These are phyloP conservation scores for Hemisphaericaspora xylanilytica DNA, from an alignment of 1,139 yeast genomes.

Conservation along the genomic window DNA sequence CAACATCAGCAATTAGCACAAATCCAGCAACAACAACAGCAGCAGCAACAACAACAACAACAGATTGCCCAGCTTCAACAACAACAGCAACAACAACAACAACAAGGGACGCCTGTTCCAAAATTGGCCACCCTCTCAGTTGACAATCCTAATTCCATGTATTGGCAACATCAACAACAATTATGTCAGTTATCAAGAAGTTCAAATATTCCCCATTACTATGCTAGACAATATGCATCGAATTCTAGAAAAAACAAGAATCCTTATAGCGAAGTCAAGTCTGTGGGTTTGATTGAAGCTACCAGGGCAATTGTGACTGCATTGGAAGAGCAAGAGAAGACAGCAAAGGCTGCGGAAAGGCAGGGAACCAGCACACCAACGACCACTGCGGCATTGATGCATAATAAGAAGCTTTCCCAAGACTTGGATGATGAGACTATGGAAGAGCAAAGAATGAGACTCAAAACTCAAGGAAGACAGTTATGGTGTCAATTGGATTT, in stretches of 20 bases:
- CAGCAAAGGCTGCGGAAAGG: slow-evolving; percentile 17
- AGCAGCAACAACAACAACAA: slow-evolving; percentile 8
- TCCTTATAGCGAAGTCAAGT: slow-evolving; percentile 42
- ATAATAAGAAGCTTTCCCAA: slow-evolving; percentile 59
- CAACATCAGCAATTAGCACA: slow-evolving; percentile 19
- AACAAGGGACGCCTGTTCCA: slow-evolving; percentile 25
- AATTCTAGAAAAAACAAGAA: slow-evolving; percentile 60
- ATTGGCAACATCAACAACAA: slow-evolving; percentile 89
- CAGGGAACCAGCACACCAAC: slow-evolving; percentile 26
- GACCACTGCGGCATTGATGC: slow-evolving; percentile 46
- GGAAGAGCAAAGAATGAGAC: slow-evolving; percentile 72
- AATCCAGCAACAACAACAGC: slow-evolving; percentile 22
- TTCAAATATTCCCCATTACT: slow-evolving; percentile 74
- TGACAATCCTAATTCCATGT: slow-evolving; percentile 51
- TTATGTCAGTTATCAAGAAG: slow-evolving; percentile 76
- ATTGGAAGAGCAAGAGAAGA: slow-evolving; percentile 43
- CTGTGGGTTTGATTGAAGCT: slow-evolving; percentile 52
- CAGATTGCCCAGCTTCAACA: slow-evolving; percentile 19
- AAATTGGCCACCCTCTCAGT: slow-evolving; percentile 36
- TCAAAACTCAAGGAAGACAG: slow-evolving; percentile 70
- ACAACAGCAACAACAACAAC: slow-evolving; percentile 18
- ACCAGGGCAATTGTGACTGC: slow-evolving; percentile 50
- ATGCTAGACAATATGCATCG: slow-evolving; percentile 90
- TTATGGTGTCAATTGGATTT: slow-evolving; percentile 94
- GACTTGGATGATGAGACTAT: slow-evolving; percentile 68